Conservation (phyloP, 768 basidiomycete species). For the Amanita rubescens region DNA sequence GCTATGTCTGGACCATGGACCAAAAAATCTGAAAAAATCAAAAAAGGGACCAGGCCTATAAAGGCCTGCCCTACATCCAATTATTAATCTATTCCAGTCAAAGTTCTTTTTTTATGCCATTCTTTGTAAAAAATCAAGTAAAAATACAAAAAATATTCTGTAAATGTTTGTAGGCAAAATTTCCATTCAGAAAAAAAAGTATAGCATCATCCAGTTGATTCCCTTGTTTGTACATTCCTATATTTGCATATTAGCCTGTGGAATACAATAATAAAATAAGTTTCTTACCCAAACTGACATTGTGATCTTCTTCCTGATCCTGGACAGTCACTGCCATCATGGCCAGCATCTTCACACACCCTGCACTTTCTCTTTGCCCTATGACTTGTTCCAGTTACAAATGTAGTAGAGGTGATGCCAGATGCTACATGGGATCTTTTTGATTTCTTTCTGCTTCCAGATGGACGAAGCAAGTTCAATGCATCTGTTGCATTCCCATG, state of each 20-base stretch:
- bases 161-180: background rate
- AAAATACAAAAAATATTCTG: background rate
- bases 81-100: background rate
- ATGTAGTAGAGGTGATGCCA: background rate
- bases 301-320: background rate
- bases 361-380: background rate
- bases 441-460: constrained; percentile 24
- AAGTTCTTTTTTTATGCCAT: background rate
- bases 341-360: background rate
- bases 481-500: background rate
- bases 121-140: background rate
- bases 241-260: background rate
- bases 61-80: background rate
- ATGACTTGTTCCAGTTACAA: background rate
- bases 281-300: background rate
- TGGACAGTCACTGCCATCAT: background rate
- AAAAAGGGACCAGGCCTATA: background rate
- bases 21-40: background rate
- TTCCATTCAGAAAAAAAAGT: background rate
- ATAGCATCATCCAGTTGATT: background rate
- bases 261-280: background rate
- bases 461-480: constrained; percentile 9
- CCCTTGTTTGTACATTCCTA: background rate
- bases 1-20: background rate
- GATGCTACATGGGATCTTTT: constrained; percentile 11